Evolutionary conservation across 306 rosid genomes (phyloP).

Genomic region (Rosa chinensis): DNA sequence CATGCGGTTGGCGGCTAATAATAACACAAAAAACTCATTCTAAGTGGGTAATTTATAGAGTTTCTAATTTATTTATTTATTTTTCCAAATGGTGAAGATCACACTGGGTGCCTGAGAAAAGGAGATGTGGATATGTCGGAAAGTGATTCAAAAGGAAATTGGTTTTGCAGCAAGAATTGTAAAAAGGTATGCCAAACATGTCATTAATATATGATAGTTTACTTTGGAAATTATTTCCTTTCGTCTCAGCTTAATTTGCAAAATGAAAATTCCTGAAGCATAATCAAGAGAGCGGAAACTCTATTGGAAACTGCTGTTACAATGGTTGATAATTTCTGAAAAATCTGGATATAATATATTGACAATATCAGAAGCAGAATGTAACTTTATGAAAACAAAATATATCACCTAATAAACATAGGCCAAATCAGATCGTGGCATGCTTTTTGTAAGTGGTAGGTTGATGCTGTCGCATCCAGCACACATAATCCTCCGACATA

Average conservation of each 20-base stretch:
- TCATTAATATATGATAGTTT: neutral
- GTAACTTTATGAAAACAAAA: too few species aligned
- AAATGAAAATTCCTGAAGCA: neutral
- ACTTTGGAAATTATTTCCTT: neutral
- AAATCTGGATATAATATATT: neutral
- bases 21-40: neutral
- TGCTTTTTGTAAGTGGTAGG: too few species aligned
- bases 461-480: too few species aligned
- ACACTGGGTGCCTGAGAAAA: constrained; percentile 50
- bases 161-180: constrained; percentile 73
- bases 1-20: too few species aligned
- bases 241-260: neutral
- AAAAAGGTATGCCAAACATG: constrained; percentile 48
- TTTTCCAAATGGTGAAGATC: constrained; percentile 56
- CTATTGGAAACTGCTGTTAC: neutral
- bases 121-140: constrained; percentile 26
- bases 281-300: neutral
- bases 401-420: too few species aligned
- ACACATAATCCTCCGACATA: neutral
- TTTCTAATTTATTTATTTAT: constrained; percentile 14
- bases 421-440: too few species aligned
- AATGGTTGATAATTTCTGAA: neutral
- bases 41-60: neutral
- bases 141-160: constrained; percentile 29
- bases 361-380: neutral